Percentiles rank a stretch among this genome's conserved stretches.
Evolutionary conservation across 768 basidiomycete species (phyloP).

Genomic region (Boletus fagicola): DNA sequence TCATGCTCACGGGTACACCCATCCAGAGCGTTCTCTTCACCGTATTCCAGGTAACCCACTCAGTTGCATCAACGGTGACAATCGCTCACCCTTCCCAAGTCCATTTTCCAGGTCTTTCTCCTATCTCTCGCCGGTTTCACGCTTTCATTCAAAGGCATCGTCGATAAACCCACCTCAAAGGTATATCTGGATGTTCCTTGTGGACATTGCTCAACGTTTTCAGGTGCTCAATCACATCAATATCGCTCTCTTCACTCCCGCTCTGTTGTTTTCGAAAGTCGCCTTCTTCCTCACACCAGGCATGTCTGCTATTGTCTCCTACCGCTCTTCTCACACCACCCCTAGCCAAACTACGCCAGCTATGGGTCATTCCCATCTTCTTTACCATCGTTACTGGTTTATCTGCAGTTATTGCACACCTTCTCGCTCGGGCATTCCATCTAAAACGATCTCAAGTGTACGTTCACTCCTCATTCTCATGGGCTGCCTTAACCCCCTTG

Average conservation of each 20-base stretch:
- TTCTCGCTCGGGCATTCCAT: constrained; percentile 59
- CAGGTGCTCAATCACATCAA: constrained; percentile 81
- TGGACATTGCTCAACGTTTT: background rate
- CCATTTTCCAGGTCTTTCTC: constrained; percentile 85
- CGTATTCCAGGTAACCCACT: constrained; percentile 27
- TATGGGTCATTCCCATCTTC: constrained; percentile 86
- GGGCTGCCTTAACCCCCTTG: background rate
- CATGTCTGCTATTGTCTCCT: constrained; percentile 25
- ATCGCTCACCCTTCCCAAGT: constrained; percentile 49
- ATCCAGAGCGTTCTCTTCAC: constrained; percentile 23
- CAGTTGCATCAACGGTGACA: too few species aligned
- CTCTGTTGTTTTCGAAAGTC: constrained; percentile 90
- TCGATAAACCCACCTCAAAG: constrained; percentile 89
- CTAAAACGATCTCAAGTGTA: constrained; percentile 77
- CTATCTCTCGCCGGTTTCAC: constrained; percentile 82
- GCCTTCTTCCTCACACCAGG: constrained; percentile 88
- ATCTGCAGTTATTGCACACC: constrained; percentile 67
- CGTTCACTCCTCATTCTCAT: constrained; percentile 15
- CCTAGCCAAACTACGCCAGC: constrained; percentile 68
- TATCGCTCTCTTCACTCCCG: constrained; percentile 85
- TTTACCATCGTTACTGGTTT: constrained; percentile 73
- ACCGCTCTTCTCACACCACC: background rate
- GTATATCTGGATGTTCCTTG: constrained; percentile 34
- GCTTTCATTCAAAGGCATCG: constrained; percentile 73
- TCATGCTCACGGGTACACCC: constrained; percentile 8